Evolutionary conservation across 495 filamentous ascomycete genomes (phyloP).

Genomic region (Xylaria flabelliformis): DNA sequence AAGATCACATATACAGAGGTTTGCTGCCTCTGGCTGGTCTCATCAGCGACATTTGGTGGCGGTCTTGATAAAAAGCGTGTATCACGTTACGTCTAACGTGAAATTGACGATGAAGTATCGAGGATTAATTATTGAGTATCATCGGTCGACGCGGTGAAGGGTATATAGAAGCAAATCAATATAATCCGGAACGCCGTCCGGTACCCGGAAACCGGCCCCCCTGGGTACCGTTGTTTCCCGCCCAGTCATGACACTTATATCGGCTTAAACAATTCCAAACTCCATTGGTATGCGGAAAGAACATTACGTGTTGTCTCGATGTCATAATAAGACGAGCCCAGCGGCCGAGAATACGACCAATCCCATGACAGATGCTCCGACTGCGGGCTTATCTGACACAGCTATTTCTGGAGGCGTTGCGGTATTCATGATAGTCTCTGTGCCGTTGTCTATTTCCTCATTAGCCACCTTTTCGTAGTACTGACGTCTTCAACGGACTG

Average conservation of each 20-base stretch:
- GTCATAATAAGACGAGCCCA: conserved; percentile 39
- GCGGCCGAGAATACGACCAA: conserved; percentile 41
- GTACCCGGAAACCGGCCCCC: conserved; percentile 6
- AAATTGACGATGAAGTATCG: neutral
- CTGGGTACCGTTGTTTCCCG: conserved; percentile 16
- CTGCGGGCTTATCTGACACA: conserved; percentile 33
- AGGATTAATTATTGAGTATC: conserved; percentile 10
- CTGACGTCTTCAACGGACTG: neutral
- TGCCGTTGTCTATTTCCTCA: conserved; percentile 19
- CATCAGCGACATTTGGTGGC: neutral
- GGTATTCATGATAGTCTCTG: conserved; percentile 27
- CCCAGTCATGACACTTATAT: neutral
- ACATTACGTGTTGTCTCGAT: neutral
- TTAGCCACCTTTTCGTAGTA: conserved; percentile 3
- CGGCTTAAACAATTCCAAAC: conserved; percentile 4
- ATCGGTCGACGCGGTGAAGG: conserved; percentile 1
- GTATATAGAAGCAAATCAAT: conserved; percentile 26
- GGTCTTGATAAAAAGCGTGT: neutral
- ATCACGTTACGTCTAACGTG: conserved; percentile 2
- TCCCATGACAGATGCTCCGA: conserved; percentile 43
- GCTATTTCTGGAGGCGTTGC: conserved; percentile 29
- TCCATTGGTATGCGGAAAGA: conserved; percentile 24
- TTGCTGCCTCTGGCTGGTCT: neutral
- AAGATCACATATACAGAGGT: neutral
- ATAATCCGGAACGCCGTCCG: conserved; percentile 18